phyloP scores from a whole-genome alignment of 306 rosid species.

The Acacia acuminata region DNA sequence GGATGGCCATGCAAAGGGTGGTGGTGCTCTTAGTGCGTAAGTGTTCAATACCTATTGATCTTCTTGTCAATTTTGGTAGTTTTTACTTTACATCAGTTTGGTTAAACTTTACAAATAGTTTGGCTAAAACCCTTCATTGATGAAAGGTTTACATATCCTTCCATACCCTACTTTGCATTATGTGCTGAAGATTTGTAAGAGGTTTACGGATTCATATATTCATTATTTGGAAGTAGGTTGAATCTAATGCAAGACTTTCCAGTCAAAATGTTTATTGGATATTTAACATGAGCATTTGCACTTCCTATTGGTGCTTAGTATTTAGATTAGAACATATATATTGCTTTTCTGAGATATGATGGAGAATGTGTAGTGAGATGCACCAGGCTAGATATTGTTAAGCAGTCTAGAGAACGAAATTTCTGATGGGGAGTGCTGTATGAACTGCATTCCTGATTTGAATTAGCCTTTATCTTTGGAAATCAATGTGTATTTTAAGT shows the following conservation, averaged over 20 bases:
- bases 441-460: constrained; percentile 18
- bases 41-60: constrained; percentile 27
- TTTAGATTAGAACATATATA: not conserved
- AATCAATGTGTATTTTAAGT: not conserved
- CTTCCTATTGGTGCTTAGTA: not conserved
- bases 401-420: not conserved
- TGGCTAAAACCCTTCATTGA: not conserved
- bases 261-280: not conserved
- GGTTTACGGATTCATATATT: not conserved
- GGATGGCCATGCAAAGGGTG: constrained; percentile 93
- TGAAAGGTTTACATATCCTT: not conserved
- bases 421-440: not conserved
- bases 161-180: not conserved
- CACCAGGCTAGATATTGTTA: not conserved
- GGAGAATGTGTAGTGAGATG: not conserved
- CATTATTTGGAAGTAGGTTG: not conserved
- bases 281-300: not conserved
- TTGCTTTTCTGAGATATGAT: not conserved
- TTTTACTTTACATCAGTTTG: not conserved
- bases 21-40: constrained; percentile 91
- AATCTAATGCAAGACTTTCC: not conserved
- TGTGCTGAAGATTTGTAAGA: not conserved
- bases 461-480: constrained; percentile 8
- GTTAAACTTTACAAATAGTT: not conserved
- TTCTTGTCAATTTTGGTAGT: not conserved